A percentile compares a stretch with the other conserved stretches of the same genome.
Conservation (phyloP, 2,329 filamentous ascomycete genomes). For the Chlorencoelia australis region DNA sequence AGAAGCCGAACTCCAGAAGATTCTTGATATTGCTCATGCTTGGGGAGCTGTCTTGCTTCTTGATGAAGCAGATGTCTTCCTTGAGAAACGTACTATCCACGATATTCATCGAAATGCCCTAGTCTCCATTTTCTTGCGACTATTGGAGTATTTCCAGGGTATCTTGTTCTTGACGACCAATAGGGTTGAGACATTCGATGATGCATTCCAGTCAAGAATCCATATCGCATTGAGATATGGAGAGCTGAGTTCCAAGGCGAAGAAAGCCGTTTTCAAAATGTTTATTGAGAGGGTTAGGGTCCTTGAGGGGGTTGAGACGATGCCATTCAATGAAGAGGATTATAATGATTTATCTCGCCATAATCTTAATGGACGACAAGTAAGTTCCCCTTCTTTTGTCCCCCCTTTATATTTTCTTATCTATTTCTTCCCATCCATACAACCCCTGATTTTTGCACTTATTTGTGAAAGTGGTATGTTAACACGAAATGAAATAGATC, state of each 20-base stretch:
- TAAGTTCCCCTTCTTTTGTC: constrained; percentile 25
- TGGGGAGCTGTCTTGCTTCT: constrained; percentile 81
- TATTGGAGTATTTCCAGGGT: constrained; percentile 86
- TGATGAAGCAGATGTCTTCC: constrained; percentile 77
- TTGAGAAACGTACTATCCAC: constrained; percentile 73
- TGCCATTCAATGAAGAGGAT: constrained; percentile 56
- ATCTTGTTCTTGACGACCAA: constrained; percentile 88
- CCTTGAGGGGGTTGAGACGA: constrained; percentile 50
- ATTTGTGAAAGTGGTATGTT: constrained; percentile 28
- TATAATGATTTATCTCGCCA: constrained; percentile 56
- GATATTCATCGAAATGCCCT: constrained; percentile 79
- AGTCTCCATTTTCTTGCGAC: constrained; percentile 76
- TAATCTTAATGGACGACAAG: constrained; percentile 59
- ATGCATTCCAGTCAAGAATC: constrained; percentile 81
- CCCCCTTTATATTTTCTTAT: neutral
- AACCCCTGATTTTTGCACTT: neutral
- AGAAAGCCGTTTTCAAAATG: constrained; percentile 72
- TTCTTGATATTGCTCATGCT: constrained; percentile 73
- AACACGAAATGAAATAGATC: constrained; percentile 40
- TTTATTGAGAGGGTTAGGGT: constrained; percentile 66
- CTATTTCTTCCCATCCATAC: neutral
- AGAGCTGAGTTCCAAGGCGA: constrained; percentile 60
- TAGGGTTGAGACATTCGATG: constrained; percentile 78
- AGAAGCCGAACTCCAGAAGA: constrained; percentile 70
- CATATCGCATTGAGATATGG: constrained; percentile 79